A percentile compares a stretch with the other conserved stretches of the same genome.
These are phyloP conservation scores for Hericium alpestre DNA, from an alignment of 768 basidiomycete species.

Conservation along the genomic window DNA sequence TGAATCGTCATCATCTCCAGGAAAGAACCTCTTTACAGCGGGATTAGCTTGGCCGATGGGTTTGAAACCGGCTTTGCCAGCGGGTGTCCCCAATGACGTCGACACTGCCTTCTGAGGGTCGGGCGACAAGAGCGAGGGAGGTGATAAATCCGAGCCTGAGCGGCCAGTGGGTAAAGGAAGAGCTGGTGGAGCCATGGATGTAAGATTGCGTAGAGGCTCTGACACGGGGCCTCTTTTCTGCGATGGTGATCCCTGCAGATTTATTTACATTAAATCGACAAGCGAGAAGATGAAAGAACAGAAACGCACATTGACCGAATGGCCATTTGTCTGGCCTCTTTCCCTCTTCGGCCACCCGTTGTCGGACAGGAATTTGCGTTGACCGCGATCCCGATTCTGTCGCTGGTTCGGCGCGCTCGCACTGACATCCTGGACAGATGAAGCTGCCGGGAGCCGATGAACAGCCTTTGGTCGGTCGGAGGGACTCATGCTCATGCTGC, in stretches of 20 bases:
- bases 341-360: slow-evolving; percentile 16
- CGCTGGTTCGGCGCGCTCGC: slow-evolving; percentile 10
- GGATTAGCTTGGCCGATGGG: slow-evolving; percentile 50
- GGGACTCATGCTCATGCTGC: slow-evolving; percentile 33
- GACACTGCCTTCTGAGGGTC: slow-evolving; percentile 1
- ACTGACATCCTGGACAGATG: slow-evolving; percentile 23
- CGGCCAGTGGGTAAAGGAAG: slow-evolving; percentile 2
- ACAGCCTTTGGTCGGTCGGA: slow-evolving; percentile 40
- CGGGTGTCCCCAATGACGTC: slow-evolving; percentile 1
- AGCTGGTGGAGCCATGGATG: slow-evolving; percentile 12
- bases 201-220: neutral
- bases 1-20: slow-evolving; percentile 62
- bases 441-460: slow-evolving; percentile 50
- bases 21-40: slow-evolving; percentile 70
- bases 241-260: neutral
- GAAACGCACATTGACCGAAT: neutral
- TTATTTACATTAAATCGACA: neutral
- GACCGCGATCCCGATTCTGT: slow-evolving; percentile 6
- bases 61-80: slow-evolving; percentile 49
- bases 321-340: slow-evolving; percentile 8
- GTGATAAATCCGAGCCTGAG: neutral
- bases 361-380: slow-evolving; percentile 9
- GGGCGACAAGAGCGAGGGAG: slow-evolving; percentile 4
- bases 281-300: neutral
- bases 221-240: neutral